Conservation (phyloP, 495 filamentous ascomycete genomes). For the Podospora didyma region DNA sequence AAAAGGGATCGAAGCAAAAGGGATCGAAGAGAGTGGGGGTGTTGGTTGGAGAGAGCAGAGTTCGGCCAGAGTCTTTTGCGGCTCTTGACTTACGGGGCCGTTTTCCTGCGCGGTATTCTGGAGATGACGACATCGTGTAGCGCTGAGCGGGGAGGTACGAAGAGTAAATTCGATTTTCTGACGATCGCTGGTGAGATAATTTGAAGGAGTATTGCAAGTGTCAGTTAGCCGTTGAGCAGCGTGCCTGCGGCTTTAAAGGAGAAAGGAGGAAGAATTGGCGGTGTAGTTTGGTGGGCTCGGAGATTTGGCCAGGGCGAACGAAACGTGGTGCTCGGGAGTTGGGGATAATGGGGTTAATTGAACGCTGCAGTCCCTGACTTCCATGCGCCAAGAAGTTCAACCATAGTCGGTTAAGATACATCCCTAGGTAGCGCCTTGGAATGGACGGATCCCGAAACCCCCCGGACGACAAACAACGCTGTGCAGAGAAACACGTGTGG, state of each 20-base stretch:
- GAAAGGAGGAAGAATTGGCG: background rate
- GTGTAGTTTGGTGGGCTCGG: background rate
- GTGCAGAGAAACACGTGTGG: too few relatives aligned
- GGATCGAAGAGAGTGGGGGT: background rate
- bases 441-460: too few relatives aligned
- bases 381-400: background rate
- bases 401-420: background rate
- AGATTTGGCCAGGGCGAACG: background rate
- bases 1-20: too few relatives aligned
- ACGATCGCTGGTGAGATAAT: background rate
- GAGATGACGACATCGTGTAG: slow-evolving; percentile 19
- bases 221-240: too few relatives aligned
- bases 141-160: background rate
- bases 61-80: background rate
- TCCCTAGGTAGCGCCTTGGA: too few relatives aligned
- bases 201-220: background rate
- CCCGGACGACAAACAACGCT: too few relatives aligned
- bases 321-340: background rate
- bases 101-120: slow-evolving; percentile 29
- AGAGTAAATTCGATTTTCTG: background rate
- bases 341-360: too few relatives aligned
- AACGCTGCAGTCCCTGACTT: background rate
- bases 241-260: background rate
- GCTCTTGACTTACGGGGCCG: slow-evolving; percentile 27
- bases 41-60: background rate